A percentile compares a stretch with the other conserved stretches of the same genome.
Evolutionary conservation across 2,329 filamentous ascomycete genomes (phyloP).

Genomic region (Microcyclospora tardicrescens): DNA sequence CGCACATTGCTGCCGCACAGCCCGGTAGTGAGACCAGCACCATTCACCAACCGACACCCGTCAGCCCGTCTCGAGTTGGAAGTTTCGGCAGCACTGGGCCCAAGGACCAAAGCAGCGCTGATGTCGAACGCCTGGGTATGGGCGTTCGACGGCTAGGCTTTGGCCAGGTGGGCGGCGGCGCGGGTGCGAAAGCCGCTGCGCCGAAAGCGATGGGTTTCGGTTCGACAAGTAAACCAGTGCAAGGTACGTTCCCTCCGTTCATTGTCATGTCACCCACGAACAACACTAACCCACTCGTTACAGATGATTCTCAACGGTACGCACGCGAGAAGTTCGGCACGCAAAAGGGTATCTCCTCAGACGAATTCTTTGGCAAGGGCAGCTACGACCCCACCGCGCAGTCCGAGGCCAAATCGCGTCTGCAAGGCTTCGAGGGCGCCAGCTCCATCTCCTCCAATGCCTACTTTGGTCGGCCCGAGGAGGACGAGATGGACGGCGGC

Average conservation of each 20-base stretch:
- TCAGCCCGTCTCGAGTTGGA: conserved; percentile 48
- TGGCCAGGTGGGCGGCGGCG: conserved; percentile 59
- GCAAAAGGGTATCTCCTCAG: conserved; percentile 93
- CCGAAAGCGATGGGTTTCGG: conserved; percentile 68
- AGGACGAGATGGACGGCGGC: conserved; percentile 44
- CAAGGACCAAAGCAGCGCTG: conserved; percentile 49
- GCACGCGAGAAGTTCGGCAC: conserved; percentile 77
- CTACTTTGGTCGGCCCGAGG: conserved; percentile 87
- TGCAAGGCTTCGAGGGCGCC: conserved; percentile 88
- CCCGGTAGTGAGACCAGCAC: conserved; percentile 35
- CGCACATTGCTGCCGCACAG: conserved; percentile 32
- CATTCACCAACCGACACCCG: conserved; percentile 63
- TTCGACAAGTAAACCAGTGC: conserved; percentile 49
- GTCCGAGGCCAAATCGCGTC: conserved; percentile 71
- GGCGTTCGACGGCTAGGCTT: conserved; percentile 76
- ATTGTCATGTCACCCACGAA: neutral
- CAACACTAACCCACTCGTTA: neutral
- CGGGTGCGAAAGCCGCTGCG: conserved; percentile 38
- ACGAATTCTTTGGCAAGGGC: conserved; percentile 95
- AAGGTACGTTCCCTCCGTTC: conserved; percentile 36
- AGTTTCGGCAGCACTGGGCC: conserved; percentile 49
- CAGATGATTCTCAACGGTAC: conserved; percentile 65
- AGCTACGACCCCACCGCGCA: conserved; percentile 68
- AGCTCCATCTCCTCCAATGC: conserved; percentile 88
- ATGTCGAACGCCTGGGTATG: conserved; percentile 84